Evolutionary conservation across 768 basidiomycete species (phyloP).

Genomic region (Naganishia kalamii): DNA sequence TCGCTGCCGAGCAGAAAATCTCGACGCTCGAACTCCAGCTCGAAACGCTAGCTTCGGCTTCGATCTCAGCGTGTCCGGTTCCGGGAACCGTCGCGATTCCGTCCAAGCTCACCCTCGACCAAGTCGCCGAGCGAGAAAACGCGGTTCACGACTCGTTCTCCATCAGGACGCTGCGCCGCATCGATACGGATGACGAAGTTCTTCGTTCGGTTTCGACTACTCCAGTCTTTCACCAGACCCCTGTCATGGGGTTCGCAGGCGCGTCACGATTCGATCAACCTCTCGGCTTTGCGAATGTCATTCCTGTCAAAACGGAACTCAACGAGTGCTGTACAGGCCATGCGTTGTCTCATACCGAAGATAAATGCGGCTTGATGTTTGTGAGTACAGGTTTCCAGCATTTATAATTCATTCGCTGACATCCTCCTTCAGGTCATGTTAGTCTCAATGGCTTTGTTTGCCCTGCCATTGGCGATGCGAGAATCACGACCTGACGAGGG

Average conservation of each 20-base stretch:
- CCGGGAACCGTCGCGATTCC: background rate
- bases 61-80: background rate
- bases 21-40: slow-evolving; percentile 9
- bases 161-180: background rate
- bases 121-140: slow-evolving; percentile 9
- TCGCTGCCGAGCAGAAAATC: slow-evolving; percentile 17
- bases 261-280: too few relatives aligned
- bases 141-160: background rate
- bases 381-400: slow-evolving; percentile 3
- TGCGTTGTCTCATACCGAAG: background rate
- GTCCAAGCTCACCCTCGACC: slow-evolving; percentile 10
- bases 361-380: slow-evolving; percentile 25
- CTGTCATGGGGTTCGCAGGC: too few relatives aligned
- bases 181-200: slow-evolving; percentile 2
- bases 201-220: background rate
- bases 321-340: background rate
- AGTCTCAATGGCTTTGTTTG: slow-evolving; percentile 22
- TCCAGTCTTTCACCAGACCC: background rate
- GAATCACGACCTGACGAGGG: background rate
- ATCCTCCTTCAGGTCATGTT: slow-evolving; percentile 20
- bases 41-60: background rate
- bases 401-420: background rate
- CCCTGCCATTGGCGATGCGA: slow-evolving; percentile 11
- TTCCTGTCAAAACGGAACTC: background rate
- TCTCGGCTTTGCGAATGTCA: background rate